Percentiles rank a stretch among this genome's conserved stretches.
These are phyloP conservation scores for Carex pumila DNA, from an alignment of 176 grass and related monocot genomes.

Conservation along the genomic window DNA sequence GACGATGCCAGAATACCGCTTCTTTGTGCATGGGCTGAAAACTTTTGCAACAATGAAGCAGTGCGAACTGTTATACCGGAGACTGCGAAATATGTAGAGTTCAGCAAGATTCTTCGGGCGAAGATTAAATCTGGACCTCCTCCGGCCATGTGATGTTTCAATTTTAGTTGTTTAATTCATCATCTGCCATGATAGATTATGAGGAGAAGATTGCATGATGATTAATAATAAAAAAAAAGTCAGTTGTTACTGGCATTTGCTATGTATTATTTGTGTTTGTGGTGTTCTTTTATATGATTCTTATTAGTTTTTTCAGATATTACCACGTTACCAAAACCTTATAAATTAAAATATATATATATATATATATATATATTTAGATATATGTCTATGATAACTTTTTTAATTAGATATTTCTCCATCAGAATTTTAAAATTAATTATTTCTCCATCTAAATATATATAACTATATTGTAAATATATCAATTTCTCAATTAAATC, in stretches of 20 bases:
- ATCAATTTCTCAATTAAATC: too few relatives aligned
- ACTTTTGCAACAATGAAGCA: slow-evolving; percentile 28
- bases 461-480: too few relatives aligned
- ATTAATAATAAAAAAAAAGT: background rate
- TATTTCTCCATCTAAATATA: too few relatives aligned
- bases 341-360: too few relatives aligned
- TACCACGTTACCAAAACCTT: too few relatives aligned
- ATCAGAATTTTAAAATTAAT: too few relatives aligned
- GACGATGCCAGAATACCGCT: slow-evolving; percentile 25
- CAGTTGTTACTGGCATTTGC: background rate
- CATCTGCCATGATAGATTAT: background rate
- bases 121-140: background rate
- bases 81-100: slow-evolving; percentile 10
- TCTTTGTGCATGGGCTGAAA: slow-evolving; percentile 38
- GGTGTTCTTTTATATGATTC: background rate
- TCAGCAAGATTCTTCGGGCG: background rate
- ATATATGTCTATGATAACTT: too few relatives aligned
- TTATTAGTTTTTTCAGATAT: background rate
- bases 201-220: background rate
- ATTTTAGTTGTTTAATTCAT: background rate
- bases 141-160: background rate
- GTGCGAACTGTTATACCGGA: slow-evolving; percentile 30
- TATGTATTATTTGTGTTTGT: background rate
- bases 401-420: too few relatives aligned
- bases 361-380: too few relatives aligned